Percentiles rank a stretch among this genome's conserved stretches.
Evolutionary conservation across 305 asterid species (phyloP).

Genomic region (Plantago rigida): DNA sequence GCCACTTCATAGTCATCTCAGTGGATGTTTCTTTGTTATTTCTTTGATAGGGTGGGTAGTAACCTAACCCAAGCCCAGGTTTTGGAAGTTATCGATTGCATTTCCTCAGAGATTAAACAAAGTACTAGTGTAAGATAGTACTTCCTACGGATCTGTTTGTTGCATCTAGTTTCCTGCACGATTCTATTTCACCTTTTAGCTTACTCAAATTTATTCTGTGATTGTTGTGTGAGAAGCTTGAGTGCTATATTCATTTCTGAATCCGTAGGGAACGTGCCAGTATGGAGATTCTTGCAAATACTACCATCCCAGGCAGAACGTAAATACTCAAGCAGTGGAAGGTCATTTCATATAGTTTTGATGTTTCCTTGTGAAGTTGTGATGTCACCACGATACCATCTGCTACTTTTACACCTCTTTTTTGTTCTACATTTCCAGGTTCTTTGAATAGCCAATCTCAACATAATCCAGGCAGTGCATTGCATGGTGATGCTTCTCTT

Average conservation of each 20-base stretch:
- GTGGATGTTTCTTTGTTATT: background rate
- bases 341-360: conserved; percentile 29
- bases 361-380: conserved; percentile 12
- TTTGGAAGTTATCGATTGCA: background rate
- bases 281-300: conserved; percentile 78
- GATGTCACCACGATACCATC: background rate
- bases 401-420: conserved; percentile 8
- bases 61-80: background rate
- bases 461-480: conserved; percentile 27
- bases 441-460: conserved; percentile 20
- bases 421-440: conserved; percentile 9
- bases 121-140: background rate
- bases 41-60: background rate
- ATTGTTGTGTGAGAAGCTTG: conserved; percentile 2
- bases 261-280: conserved; percentile 65
- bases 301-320: conserved; percentile 66
- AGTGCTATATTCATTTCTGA: conserved; percentile 4
- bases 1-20: background rate
- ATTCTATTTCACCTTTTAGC: background rate
- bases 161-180: conserved; percentile 8
- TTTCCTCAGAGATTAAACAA: background rate
- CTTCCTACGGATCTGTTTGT: background rate
- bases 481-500: conserved; percentile 27
- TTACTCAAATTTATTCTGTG: background rate
- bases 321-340: conserved; percentile 35